These are phyloP conservation scores for Hsuehochloa calcarea DNA, from an alignment of 176 grass and related monocot genomes.

Conservation along the genomic window DNA sequence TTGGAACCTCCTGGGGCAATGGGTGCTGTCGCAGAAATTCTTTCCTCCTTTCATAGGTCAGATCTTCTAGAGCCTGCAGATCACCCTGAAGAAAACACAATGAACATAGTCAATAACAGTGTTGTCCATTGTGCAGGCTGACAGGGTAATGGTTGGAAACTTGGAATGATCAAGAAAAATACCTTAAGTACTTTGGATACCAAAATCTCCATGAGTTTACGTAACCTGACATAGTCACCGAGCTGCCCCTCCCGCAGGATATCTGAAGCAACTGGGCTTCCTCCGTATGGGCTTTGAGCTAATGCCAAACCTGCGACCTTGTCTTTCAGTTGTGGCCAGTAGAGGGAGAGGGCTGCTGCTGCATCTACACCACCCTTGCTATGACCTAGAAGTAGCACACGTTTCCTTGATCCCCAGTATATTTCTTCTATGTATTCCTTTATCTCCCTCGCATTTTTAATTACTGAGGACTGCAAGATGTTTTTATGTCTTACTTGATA, in stretches of 20 bases:
- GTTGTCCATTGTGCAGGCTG: background rate
- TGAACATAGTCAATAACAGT: slow-evolving; percentile 5
- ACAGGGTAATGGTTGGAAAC: background rate
- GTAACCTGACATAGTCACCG: slow-evolving; percentile 74
- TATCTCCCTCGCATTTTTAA: slow-evolving; percentile 76
- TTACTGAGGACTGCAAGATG: slow-evolving; percentile 66
- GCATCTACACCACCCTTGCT: slow-evolving; percentile 95
- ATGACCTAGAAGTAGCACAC: slow-evolving; percentile 82
- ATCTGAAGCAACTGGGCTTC: slow-evolving; percentile 89
- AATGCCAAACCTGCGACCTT: slow-evolving; percentile 85
- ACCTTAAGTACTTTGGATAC: slow-evolving; percentile 91
- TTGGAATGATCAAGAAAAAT: slow-evolving; percentile 33
- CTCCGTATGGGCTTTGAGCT: slow-evolving; percentile 89
- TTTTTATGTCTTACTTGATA: background rate
- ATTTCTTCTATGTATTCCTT: slow-evolving; percentile 97
- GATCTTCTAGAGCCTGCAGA: slow-evolving; percentile 75
- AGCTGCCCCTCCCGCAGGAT: slow-evolving; percentile 84
- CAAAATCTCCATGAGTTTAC: slow-evolving; percentile 65
- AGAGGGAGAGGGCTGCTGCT: slow-evolving; percentile 75
- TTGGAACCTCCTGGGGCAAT: slow-evolving; percentile 61
- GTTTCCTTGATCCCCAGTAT: slow-evolving; percentile 78
- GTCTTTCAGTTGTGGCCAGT: slow-evolving; percentile 84
- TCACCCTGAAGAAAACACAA: slow-evolving; percentile 60
- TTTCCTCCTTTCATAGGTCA: slow-evolving; percentile 75
- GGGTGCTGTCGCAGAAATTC: slow-evolving; percentile 62